phyloP scores from a whole-genome alignment of 192 early-diverging fungal species.

The Coemansia biformis region DNA sequence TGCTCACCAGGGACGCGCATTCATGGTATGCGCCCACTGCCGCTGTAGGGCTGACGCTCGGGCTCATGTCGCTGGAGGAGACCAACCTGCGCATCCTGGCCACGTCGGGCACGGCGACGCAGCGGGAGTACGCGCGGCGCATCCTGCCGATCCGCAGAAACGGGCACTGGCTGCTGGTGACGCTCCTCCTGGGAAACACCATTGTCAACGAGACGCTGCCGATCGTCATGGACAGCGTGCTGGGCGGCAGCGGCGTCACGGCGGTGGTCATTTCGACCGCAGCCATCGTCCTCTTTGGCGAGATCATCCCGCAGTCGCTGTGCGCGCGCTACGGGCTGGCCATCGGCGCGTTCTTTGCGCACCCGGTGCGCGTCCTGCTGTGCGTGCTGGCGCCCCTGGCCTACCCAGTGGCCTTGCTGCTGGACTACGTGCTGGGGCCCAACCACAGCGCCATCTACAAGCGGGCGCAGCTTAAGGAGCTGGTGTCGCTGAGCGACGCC shows the following conservation, averaged over 20 bases:
- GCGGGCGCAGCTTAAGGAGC: conserved; percentile 68
- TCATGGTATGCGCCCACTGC: too few species aligned
- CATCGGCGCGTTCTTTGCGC: conserved; percentile 88
- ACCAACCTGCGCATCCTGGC: conserved; percentile 76
- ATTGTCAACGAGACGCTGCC: conserved; percentile 93
- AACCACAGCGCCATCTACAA: conserved; percentile 88
- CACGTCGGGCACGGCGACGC: conserved; percentile 62
- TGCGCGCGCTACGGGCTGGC: conserved; percentile 84
- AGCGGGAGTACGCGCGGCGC: conserved; percentile 67
- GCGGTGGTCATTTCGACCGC: conserved; percentile 85
- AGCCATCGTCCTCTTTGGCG: conserved; percentile 90
- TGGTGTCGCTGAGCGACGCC: conserved; percentile 69
- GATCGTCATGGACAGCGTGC: conserved; percentile 72
- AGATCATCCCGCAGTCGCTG: conserved; percentile 91
- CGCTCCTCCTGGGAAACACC: conserved; percentile 87
- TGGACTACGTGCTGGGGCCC: conserved; percentile 80
- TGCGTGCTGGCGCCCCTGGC: conserved; percentile 62
- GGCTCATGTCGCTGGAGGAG: conserved; percentile 81
- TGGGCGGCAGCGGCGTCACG: conserved; percentile 71
- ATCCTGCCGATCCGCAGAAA: conserved; percentile 86
- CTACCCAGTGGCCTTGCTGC: conserved; percentile 79
- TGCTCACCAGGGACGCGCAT: too few species aligned
- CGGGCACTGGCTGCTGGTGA: conserved; percentile 91
- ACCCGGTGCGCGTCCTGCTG: conserved; percentile 60
- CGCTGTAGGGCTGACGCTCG: conserved; percentile 63